Evolutionary conservation across 768 basidiomycete species (phyloP), one percentile per base, ranked within the genome.

Genomic region (Tephrocybe sp.): DNA sequence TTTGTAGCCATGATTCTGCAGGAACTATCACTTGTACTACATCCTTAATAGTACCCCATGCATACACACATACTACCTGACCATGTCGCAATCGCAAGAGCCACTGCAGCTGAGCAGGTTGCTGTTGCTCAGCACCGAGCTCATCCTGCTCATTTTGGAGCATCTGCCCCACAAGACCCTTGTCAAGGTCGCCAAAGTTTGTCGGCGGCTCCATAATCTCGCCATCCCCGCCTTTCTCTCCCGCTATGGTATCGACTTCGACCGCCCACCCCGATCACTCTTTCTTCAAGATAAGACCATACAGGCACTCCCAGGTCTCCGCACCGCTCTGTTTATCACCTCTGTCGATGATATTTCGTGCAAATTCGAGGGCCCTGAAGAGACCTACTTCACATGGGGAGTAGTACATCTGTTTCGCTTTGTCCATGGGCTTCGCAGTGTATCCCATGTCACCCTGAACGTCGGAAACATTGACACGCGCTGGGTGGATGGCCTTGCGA

Each of bases 391-490:
- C 46, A 49, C 60, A 30, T 20, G 44, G 36, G 58, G 55, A 39
- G 47, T 62, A 11, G 41, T 33, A 17, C 51, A 52, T 11, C 55
- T 64, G 17, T 20, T 50, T 33, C 30, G 52, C 13, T 60, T 64
- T 14, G 38, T 64, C 13, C 45, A 52, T 11, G 45, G 50, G 35
- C 53, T 59, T 17, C 34, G 26, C 5, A 42, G 34, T 5, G 41
- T 64, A 22, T 49, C 47, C 8, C n/a, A 45, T 8, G 51, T 62
- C 39, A 52, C 53, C 9, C 45, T 62, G 9, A 43, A 62, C 36
- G 45, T 64, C 10, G 48, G 54, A 26, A 61, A 55, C 39, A 55
- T 60, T 34, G 61, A 61, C 39, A 56, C 59, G 12, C 60, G 62
- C 17, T 60, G 56, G 59, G 22, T 58, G 17, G 55, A 60, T 22